Percentiles rank a stretch among this genome's conserved stretches.
phyloP scores from a whole-genome alignment of 2,329 filamentous ascomycete genomes.

The Fragosphaeria purpurea region DNA sequence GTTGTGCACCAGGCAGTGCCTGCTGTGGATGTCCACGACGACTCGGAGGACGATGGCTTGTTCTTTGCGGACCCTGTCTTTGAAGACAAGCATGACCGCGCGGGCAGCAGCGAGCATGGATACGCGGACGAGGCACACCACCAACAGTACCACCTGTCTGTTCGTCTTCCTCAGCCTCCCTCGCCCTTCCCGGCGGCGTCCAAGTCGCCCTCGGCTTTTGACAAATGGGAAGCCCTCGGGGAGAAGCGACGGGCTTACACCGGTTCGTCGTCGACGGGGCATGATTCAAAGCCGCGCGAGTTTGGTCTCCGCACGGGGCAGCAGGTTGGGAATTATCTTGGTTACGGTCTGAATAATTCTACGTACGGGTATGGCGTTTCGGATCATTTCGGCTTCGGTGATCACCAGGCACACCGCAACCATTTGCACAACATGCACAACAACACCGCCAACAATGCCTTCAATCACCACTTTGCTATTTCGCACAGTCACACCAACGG shows the following conservation, averaged over 20 bases:
- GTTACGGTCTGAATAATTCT: conserved; percentile 34
- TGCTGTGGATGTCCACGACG: conserved; percentile 47
- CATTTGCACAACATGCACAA: conserved; percentile 10
- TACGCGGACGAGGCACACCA: conserved; percentile 20
- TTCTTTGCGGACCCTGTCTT: conserved; percentile 57
- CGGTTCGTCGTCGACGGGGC: conserved; percentile 35
- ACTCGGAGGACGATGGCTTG: conserved; percentile 60
- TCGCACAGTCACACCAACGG: conserved; percentile 7
- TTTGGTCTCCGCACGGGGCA: conserved; percentile 35
- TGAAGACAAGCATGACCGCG: conserved; percentile 23
- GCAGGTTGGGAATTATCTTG: conserved; percentile 22
- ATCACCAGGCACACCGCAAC: conserved; percentile 9
- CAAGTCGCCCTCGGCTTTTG: conserved; percentile 48
- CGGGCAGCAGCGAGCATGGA: background rate
- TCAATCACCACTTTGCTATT: conserved; percentile 15
- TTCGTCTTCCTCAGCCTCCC: conserved; percentile 43
- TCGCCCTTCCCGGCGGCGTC: conserved; percentile 2
- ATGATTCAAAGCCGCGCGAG: conserved; percentile 35
- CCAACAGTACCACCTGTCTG: conserved; percentile 37
- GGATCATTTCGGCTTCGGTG: conserved; percentile 30
- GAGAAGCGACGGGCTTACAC: conserved; percentile 65
- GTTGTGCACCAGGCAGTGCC: conserved; percentile 25
- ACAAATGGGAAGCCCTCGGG: conserved; percentile 86
- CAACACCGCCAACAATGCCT: conserved; percentile 12
- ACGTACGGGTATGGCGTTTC: conserved; percentile 37